phyloP scores from a whole-genome alignment of 2,329 filamentous ascomycete genomes.

The Zalaria sp. region DNA sequence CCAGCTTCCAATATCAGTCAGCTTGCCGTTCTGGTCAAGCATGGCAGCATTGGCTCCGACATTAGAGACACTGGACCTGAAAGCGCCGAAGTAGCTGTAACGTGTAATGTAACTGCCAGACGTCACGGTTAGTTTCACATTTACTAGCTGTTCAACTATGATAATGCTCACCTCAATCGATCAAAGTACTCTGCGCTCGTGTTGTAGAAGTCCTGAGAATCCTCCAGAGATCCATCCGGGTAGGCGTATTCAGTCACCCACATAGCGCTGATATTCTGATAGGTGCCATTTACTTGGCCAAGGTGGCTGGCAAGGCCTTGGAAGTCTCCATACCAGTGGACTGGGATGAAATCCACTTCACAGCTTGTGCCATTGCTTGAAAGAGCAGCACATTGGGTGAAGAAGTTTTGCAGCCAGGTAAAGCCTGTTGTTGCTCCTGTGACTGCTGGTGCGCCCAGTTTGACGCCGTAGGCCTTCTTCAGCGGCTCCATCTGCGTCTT shows the following conservation, averaged over 20 bases:
- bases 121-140: not conserved
- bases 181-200: slow-evolving; percentile 53
- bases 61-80: slow-evolving; percentile 55
- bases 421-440: slow-evolving; percentile 48
- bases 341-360: slow-evolving; percentile 34
- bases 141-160: slow-evolving; percentile 1
- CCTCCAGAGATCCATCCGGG: slow-evolving; percentile 37
- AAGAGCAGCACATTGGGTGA: slow-evolving; percentile 36
- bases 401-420: slow-evolving; percentile 53
- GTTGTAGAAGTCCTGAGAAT: slow-evolving; percentile 56
- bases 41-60: slow-evolving; percentile 57
- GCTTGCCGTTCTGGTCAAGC: slow-evolving; percentile 49
- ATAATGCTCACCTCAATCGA: slow-evolving; percentile 33
- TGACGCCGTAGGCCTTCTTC: slow-evolving; percentile 43
- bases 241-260: slow-evolving; percentile 72
- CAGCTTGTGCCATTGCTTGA: slow-evolving; percentile 23
- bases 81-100: slow-evolving; percentile 66
- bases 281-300: slow-evolving; percentile 40
- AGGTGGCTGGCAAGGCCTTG: slow-evolving; percentile 53
- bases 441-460: slow-evolving; percentile 56
- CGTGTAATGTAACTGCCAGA: slow-evolving; percentile 39
- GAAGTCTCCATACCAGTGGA: slow-evolving; percentile 50
- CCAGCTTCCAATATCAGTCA: slow-evolving; percentile 66
- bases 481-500: slow-evolving; percentile 58
- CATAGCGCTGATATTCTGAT: slow-evolving; percentile 37